These are phyloP conservation scores for Aphanomyces invadans DNA, from an alignment of 352 stramenopile genomes.

Conservation along the genomic window DNA sequence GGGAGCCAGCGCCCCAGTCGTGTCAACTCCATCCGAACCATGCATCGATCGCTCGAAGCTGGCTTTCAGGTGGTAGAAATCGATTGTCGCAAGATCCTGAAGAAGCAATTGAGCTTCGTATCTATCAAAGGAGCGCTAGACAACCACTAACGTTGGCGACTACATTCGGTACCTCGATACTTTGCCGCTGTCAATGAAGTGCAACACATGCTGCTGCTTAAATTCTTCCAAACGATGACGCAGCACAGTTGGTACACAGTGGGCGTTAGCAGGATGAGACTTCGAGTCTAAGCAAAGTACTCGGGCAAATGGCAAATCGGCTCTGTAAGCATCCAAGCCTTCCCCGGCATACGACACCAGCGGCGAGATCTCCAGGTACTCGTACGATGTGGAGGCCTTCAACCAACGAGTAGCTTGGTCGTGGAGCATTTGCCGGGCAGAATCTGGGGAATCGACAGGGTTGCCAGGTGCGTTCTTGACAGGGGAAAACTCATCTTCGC, in stretches of 20 bases:
- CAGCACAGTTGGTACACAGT: conserved; percentile 36
- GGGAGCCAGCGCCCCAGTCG: neutral
- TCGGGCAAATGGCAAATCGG: neutral
- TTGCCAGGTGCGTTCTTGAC: conserved; percentile 87
- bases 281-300: conserved; percentile 39
- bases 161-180: conserved; percentile 24
- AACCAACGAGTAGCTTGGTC: conserved; percentile 57
- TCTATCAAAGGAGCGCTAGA: no score
- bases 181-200: conserved; percentile 37
- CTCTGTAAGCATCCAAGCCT: conserved; percentile 37
- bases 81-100: conserved; percentile 16
- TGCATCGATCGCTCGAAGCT: conserved; percentile 21
- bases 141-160: neutral
- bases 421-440: conserved; percentile 62
- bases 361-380: conserved; percentile 72
- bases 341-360: conserved; percentile 84
- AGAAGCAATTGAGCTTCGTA: conserved; percentile 11
- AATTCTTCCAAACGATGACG: conserved; percentile 31
- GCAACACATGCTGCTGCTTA: conserved; percentile 41
- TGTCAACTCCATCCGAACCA: neutral
- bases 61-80: neutral
- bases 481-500: conserved; percentile 89
- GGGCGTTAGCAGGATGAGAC: conserved; percentile 23
- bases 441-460: conserved; percentile 77
- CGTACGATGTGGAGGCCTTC: conserved; percentile 29